Percentiles rank a stretch among this genome's conserved stretches.
Conservation (phyloP, 140 eudicot genomes). For the Ambrosia hybrid region DNA sequence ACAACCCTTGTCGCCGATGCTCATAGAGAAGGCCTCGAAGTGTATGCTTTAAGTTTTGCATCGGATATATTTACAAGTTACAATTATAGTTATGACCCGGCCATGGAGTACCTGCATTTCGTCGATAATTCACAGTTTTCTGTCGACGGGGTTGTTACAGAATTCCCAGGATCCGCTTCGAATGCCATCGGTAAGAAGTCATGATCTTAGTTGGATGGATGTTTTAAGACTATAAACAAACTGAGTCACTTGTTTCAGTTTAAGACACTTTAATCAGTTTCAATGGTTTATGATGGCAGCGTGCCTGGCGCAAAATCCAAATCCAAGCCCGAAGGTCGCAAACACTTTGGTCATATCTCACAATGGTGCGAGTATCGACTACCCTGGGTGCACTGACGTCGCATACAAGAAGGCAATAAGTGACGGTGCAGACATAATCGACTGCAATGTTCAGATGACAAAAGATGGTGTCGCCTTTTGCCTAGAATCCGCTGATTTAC, state of each 20-base stretch:
- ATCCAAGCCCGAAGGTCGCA: slow-evolving; percentile 26
- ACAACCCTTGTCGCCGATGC: slow-evolving; percentile 82
- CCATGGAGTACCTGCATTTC: slow-evolving; percentile 65
- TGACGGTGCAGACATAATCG: slow-evolving; percentile 88
- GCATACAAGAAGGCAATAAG: slow-evolving; percentile 81
- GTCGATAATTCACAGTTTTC: slow-evolving; percentile 69
- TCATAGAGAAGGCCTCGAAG: slow-evolving; percentile 71
- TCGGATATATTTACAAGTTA: slow-evolving; percentile 59
- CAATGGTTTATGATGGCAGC: slow-evolving; percentile 38
- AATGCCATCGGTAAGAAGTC: slow-evolving; percentile 59
- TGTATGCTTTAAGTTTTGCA: slow-evolving; percentile 68
- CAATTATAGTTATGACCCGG: slow-evolving; percentile 86
- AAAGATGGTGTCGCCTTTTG: slow-evolving; percentile 91
- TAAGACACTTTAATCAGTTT: background rate
- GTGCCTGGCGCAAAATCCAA: slow-evolving; percentile 66
- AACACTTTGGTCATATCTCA: slow-evolving; percentile 61
- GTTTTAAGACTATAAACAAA: too few species aligned
- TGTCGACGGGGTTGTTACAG: slow-evolving; percentile 81
- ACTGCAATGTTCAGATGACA: slow-evolving; percentile 86
- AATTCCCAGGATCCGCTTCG: slow-evolving; percentile 86
- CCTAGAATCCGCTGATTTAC: slow-evolving; percentile 57
- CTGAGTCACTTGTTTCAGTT: background rate
- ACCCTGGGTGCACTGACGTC: slow-evolving; percentile 77
- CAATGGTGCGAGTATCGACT: slow-evolving; percentile 89
- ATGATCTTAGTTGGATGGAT: background rate